Evolutionary conservation across 306 rosid species (phyloP).

Genomic region (Cotoneaster glaucophyllus): DNA sequence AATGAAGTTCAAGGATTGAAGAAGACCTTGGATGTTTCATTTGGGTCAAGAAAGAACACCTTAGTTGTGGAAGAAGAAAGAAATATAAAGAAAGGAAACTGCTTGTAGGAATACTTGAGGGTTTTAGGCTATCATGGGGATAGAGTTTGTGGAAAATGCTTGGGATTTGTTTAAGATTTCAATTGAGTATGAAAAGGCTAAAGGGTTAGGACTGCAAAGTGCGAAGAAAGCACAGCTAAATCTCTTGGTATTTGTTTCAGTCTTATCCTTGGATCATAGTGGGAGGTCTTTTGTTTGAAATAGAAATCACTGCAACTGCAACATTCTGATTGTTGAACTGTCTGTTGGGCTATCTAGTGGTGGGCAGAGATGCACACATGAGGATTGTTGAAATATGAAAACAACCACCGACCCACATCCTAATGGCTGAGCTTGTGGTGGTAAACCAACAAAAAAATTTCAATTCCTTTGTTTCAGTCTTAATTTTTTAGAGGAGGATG

Average conservation of each 20-base stretch:
- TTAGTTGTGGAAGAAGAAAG: background rate
- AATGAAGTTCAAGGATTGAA: background rate
- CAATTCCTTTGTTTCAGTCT: background rate
- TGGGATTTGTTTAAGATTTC: background rate
- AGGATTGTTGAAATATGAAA: background rate
- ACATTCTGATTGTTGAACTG: background rate
- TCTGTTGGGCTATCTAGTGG: background rate
- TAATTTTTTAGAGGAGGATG: background rate
- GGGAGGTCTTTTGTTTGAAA: background rate
- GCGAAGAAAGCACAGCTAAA: too few species aligned
- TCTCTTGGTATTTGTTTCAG: background rate
- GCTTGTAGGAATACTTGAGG: too few species aligned
- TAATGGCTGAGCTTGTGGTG: background rate
- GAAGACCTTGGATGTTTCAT: background rate
- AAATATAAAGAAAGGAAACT: background rate
- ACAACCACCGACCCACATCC: background rate
- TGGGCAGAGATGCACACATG: background rate
- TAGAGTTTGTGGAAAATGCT: background rate
- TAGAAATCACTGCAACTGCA: background rate
- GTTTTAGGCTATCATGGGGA: background rate
- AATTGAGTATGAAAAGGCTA: background rate
- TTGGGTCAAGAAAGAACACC: background rate
- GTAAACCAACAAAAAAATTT: background rate
- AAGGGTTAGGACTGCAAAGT: too few species aligned
- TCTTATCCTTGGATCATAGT: background rate